A percentile compares a stretch with the other conserved stretches of the same genome.
Evolutionary conservation across 371 early-diverging fungal genomes (phyloP).

Genomic region (Mucor indicus): DNA sequence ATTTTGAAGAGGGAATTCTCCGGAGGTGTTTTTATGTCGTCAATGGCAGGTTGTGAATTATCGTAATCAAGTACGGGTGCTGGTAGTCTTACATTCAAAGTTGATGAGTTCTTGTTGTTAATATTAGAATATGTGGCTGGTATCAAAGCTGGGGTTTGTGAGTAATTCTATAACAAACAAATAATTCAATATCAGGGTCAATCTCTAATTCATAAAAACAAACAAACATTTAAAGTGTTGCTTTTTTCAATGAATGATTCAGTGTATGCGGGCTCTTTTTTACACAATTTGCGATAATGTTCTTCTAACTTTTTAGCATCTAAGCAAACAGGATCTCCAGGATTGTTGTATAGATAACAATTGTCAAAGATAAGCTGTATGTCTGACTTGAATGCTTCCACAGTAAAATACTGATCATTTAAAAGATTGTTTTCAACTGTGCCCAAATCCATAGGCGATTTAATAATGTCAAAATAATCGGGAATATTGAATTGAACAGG

Average conservation of each 20-base stretch:
- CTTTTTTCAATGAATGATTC: no score
- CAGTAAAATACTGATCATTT: slow-evolving; percentile 34
- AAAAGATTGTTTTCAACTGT: slow-evolving; percentile 80
- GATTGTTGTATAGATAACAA: slow-evolving; percentile 72
- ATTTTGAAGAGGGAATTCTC: no score
- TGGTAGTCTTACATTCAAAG: no score
- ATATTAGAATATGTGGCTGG: no score
- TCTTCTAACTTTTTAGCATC: slow-evolving; percentile 63
- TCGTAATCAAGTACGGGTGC: no score
- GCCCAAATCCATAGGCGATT: slow-evolving; percentile 96
- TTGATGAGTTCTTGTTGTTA: no score
- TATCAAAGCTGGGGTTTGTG: no score
- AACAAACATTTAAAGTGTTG: no score
- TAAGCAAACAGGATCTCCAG: slow-evolving; percentile 69
- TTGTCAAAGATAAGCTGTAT: slow-evolving; percentile 54
- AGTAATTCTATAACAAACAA: no score
- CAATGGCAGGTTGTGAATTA: no score
- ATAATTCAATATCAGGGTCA: no score
- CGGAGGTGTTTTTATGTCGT: no score
- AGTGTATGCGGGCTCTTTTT: slow-evolving; percentile 20
- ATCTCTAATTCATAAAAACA: neutral
- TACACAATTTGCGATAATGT: slow-evolving; percentile 37
- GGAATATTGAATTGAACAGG: slow-evolving; percentile 39
- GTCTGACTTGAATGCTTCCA: slow-evolving; percentile 45
- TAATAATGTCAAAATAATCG: slow-evolving; percentile 85